Conservation (phyloP, 306 rosid species). For the Corylus avellana region DNA sequence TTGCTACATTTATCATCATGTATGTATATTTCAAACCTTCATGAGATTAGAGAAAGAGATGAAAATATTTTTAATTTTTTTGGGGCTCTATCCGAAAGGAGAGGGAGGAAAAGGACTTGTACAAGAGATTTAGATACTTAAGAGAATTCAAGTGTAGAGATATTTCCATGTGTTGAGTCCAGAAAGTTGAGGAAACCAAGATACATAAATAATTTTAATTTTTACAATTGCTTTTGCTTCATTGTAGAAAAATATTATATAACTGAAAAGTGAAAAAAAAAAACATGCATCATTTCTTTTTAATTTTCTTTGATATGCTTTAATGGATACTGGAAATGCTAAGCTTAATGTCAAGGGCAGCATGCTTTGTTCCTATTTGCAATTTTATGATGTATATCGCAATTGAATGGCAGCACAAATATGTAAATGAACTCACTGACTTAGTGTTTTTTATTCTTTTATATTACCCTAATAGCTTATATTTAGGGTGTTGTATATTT, state of each 20-base stretch:
- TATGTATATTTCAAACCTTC: constrained; percentile 36
- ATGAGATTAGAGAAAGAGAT: constrained; percentile 4
- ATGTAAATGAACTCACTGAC: not conserved
- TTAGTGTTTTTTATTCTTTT: not conserved
- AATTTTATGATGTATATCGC: not conserved
- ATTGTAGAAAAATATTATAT: not conserved
- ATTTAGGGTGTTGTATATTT: not conserved
- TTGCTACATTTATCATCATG: constrained; percentile 97
- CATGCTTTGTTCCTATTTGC: not conserved
- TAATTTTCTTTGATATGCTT: not conserved
- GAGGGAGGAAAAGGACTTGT: not conserved
- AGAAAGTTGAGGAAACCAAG: not conserved
- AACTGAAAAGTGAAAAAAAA: not conserved
- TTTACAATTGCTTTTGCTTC: not conserved
- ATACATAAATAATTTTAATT: not conserved
- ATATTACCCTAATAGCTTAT: not conserved
- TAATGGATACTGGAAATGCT: not conserved
- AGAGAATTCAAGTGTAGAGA: not conserved
- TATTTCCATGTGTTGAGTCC: not conserved
- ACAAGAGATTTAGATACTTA: not conserved
- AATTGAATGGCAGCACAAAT: not conserved
- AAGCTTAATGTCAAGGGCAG: not conserved
- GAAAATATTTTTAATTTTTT: not conserved
- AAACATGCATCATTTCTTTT: not conserved
- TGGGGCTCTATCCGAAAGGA: not conserved